Base-by-base conservation (phyloP, 2,329 filamentous ascomycete genomes). In the Penicillium sp. region DNA sequence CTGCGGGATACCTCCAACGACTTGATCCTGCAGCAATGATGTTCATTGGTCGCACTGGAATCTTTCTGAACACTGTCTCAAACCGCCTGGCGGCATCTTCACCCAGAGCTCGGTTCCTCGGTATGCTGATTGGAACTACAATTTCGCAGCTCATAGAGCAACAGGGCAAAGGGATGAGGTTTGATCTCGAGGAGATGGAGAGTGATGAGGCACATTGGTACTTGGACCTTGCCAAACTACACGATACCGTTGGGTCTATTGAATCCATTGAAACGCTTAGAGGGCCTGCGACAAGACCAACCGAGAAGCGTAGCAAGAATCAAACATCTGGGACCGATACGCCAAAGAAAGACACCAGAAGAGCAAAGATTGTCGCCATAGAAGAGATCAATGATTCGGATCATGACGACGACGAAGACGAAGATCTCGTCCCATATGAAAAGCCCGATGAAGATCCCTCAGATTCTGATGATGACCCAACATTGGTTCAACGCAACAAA, bases 391-490 rank as follows among this genome's bases (percentile, higher is more conserved):
- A 78, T 2, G 77, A 80, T 19, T 55, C 51, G 21, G 29, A 17
- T 15, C 45, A 26, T 26, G 43, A 77, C 29, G 52, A 53, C 12
- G n/a, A n/a, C n/a, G 51, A 21, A 40, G 78, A 82, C 29, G 80
- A 84, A 15, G 85, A 87, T 52, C 73, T 97, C 1, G 74, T 81
- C 2, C 80, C 87, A 0, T 95, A 96, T 59, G 79, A 80, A 13
- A 96, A 95, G 65, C 88, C 88, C 0, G 87, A 88, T 61, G 89
- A 87, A 1, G 93, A 98, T 58, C 79, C 82, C 0, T 88, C 93
- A 63, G 93, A 98, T 64, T 91, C 88, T 0, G 89, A 96, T 50
- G 90, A 96, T 33, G 94, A 98, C 60, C 84, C 93, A 4, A 95
- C 89, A 0, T 74, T 95, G 17, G 78, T 97, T 42, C 84, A 86